Evolutionary conservation across 2,329 filamentous ascomycete genomes (phyloP), one percentile per base, ranked within the genome.

Genomic region (Colletotrichum tabaci): DNA sequence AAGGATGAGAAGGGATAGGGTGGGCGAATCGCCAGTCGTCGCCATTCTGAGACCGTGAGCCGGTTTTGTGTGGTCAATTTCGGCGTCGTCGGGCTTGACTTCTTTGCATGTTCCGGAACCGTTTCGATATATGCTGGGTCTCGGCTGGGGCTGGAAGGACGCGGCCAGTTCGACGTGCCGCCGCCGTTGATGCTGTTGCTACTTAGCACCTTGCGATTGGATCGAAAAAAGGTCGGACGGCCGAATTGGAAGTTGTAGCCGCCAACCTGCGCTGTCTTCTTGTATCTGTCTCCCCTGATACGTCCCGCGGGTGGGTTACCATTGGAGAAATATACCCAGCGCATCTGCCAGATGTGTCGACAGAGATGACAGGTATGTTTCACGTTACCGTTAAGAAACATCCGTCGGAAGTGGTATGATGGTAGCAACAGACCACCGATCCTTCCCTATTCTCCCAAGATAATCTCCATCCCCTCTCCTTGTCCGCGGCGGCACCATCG

Each of bases 241-340:
- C 55, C 13, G 18, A 57, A 21, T 13, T 12, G 55, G 38, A 57
- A 57, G 55, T 57, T 42, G 55, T 23, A 57, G 15, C 55, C 55
- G 55, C 38, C 55, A n/a, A 40, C 15, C 13, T 40, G 10, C 6
- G n/a, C n/a, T 15, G 53, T 57, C 12, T 9, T 16, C n/a, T 23
- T 42, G 13, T 12, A 13, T 26, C n/a, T n/a, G 38, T 57, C 38
- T 18, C 13, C 15, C 40, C n/a, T 42, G n/a, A 57, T 42, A n/a
- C 18, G 15, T 21, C 13, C 7, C 16, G 8, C 8, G 21, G 13
- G 12, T 10, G n/a, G 13, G n/a, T 16, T 57, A 13, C 21, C 55
- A 42, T 42, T 57, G n/a, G 38, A 26, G n/a, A 42, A 23, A 42
- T 12, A 57, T 42, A 13, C 40, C 55, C 35, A 57, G 35, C 35